phyloP scores from a whole-genome alignment of 768 basidiomycete species.

The Russula dissimulans region DNA sequence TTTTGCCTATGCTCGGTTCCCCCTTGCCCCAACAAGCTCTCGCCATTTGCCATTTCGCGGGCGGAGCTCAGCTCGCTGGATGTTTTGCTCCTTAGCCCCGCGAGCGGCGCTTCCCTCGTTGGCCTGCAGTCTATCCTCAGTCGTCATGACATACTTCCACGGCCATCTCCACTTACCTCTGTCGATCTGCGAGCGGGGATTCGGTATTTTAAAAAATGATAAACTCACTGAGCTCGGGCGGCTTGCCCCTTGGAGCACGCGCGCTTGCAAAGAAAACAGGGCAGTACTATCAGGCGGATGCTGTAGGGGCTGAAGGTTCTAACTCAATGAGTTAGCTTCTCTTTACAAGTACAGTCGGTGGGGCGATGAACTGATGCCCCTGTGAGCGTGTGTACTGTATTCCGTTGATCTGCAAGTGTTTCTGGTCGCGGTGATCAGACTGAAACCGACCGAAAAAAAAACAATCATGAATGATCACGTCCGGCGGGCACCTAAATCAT shows the following conservation, averaged over 20 bases:
- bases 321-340: too few species aligned
- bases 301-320: too few species aligned
- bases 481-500: too few species aligned
- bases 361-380: neutral
- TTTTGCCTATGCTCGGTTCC: too few species aligned
- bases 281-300: neutral
- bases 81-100: neutral
- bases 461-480: too few species aligned
- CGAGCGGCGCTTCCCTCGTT: neutral
- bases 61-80: neutral
- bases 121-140: neutral
- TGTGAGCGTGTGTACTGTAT: neutral
- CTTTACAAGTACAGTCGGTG: too few species aligned
- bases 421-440: neutral
- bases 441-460: neutral
- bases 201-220: too few species aligned
- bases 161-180: too few species aligned
- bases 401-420: neutral
- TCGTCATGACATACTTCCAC: too few species aligned
- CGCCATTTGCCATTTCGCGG: neutral
- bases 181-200: too few species aligned
- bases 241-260: neutral
- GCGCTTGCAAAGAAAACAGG: neutral
- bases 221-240: neutral
- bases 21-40: too few species aligned